Conservation (phyloP, 352 stramenopile genomes). For the Discostella stelligera region DNA sequence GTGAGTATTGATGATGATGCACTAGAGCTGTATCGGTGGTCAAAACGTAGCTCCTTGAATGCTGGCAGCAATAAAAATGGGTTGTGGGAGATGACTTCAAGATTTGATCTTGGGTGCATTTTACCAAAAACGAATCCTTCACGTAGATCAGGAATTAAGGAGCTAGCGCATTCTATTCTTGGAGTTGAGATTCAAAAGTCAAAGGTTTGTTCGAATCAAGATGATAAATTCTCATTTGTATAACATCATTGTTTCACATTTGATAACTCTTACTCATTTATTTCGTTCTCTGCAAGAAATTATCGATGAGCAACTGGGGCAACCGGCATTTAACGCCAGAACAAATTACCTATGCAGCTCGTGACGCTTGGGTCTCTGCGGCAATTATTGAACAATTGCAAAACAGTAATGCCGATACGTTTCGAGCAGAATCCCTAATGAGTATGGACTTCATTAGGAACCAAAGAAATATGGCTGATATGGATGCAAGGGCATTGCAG, state of each 20-base stretch:
- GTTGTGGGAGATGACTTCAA: slow-evolving; percentile 44
- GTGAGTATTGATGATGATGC: slow-evolving; percentile 70
- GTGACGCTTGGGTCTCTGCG: slow-evolving; percentile 64
- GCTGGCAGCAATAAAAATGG: not conserved
- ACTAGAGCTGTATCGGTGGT: slow-evolving; percentile 61
- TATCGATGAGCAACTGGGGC: slow-evolving; percentile 61
- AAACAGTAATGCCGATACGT: slow-evolving; percentile 15
- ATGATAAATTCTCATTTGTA: not conserved
- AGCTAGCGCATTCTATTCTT: slow-evolving; percentile 34
- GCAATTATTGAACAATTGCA: slow-evolving; percentile 53
- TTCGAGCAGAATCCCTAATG: slow-evolving; percentile 24
- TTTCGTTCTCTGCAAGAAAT: slow-evolving; percentile 28
- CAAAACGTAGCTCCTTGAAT: slow-evolving; percentile 13
- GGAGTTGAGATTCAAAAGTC: slow-evolving; percentile 58
- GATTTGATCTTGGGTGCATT: slow-evolving; percentile 62
- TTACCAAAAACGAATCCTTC: slow-evolving; percentile 27
- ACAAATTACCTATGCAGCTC: slow-evolving; percentile 48
- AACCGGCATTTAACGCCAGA: slow-evolving; percentile 40
- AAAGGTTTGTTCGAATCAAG: slow-evolving; percentile 19
- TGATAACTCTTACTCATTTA: not conserved
- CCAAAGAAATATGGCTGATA: slow-evolving; percentile 32
- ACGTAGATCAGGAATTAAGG: slow-evolving; percentile 25
- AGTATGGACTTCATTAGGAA: slow-evolving; percentile 43
- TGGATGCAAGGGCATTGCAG: slow-evolving; percentile 23
- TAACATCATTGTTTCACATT: not conserved